Evolutionary conservation across 2,329 filamentous ascomycete species (phyloP).

Genomic region (Fusarium acutatum): DNA sequence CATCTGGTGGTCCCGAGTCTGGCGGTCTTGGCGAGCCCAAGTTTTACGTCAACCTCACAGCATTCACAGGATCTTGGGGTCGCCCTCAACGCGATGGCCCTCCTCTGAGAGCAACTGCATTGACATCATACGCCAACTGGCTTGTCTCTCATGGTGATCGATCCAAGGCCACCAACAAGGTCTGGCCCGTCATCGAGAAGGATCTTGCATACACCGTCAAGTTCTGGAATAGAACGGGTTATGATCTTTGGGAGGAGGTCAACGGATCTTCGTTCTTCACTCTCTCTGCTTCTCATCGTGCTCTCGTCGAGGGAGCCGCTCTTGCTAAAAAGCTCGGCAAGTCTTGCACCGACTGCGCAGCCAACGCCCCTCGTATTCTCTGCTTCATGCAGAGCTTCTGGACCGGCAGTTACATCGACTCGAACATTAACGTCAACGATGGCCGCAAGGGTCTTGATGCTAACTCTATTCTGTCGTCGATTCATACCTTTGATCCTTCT

Average conservation of each 20-base stretch:
- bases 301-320: constrained; percentile 69
- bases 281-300: constrained; percentile 67
- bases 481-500: constrained; percentile 72
- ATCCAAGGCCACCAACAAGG: constrained; percentile 57
- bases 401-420: constrained; percentile 67
- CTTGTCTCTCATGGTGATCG: constrained; percentile 70
- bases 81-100: constrained; percentile 81
- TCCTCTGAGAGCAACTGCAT: constrained; percentile 75
- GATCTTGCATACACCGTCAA: constrained; percentile 76
- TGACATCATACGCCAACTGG: constrained; percentile 76
- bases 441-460: constrained; percentile 72
- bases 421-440: constrained; percentile 70
- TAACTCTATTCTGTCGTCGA: constrained; percentile 71
- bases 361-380: constrained; percentile 71
- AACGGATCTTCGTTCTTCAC: constrained; percentile 82
- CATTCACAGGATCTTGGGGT: constrained; percentile 74
- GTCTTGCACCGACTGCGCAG: constrained; percentile 66
- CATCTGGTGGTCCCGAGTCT: constrained; percentile 65
- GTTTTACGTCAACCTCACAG: constrained; percentile 69
- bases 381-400: constrained; percentile 79
- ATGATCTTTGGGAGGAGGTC: constrained; percentile 84
- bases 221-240: constrained; percentile 71
- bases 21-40: constrained; percentile 75
- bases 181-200: constrained; percentile 78
- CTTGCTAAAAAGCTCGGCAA: constrained; percentile 71